Evolutionary conservation across 441 rosid species (phyloP).

Genomic region (Euphorbia corollata): DNA sequence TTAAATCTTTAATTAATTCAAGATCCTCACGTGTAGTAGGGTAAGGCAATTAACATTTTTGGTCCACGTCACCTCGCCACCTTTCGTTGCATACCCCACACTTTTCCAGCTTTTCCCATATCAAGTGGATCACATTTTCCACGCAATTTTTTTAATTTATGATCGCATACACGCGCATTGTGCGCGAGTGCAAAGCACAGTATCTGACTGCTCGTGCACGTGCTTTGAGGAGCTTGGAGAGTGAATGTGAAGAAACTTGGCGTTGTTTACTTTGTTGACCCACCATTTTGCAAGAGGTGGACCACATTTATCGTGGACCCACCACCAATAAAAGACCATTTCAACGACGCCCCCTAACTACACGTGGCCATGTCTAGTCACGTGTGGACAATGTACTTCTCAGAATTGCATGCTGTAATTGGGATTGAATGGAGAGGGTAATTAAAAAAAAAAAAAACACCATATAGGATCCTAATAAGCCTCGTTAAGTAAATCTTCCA

Average conservation of each 20-base stretch:
- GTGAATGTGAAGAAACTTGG: background rate
- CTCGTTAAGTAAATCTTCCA: no score
- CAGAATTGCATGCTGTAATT: background rate
- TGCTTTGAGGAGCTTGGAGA: background rate
- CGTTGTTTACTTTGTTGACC: constrained; percentile 5
- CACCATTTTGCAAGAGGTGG: constrained; percentile 10
- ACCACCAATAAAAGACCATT: constrained; percentile 2
- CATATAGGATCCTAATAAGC: no score
- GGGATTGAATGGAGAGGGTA: no score
- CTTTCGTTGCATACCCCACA: constrained; percentile 8
- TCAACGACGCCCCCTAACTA: background rate
- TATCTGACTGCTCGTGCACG: background rate
- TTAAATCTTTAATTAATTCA: background rate
- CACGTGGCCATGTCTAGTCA: constrained; percentile 18
- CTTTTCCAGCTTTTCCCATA: background rate
- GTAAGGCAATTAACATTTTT: background rate
- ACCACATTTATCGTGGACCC: background rate
- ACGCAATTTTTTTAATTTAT: background rate
- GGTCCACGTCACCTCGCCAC: constrained; percentile 3
- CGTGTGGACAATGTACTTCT: background rate
- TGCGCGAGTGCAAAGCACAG: background rate
- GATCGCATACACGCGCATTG: background rate
- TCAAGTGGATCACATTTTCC: constrained; percentile 8
- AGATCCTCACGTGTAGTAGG: constrained; percentile 5
- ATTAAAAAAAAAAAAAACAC: no score